Conservation (phyloP, 768 basidiomycete species). For the Auricularia sp. region DNA sequence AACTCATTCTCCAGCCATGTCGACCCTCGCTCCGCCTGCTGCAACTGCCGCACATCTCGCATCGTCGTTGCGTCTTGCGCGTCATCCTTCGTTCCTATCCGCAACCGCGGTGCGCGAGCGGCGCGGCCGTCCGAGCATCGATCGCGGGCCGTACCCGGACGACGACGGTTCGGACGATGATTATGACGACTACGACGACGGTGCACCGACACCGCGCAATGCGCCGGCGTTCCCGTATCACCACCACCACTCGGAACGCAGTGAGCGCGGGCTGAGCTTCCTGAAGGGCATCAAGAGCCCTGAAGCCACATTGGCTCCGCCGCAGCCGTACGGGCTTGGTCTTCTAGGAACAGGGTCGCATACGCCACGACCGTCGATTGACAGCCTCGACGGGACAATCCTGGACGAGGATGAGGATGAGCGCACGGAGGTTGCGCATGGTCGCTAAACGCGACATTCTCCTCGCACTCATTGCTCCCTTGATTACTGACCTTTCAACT, state of each 20-base stretch:
- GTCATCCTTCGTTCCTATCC: slow-evolving; percentile 59
- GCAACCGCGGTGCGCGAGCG: slow-evolving; percentile 68
- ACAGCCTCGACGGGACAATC: neutral
- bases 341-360: neutral
- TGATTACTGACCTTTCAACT: too few species aligned
- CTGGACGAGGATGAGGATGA: neutral
- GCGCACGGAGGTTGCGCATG: too few species aligned
- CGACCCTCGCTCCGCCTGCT: slow-evolving; percentile 15
- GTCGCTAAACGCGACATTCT: too few species aligned
- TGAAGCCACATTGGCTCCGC: neutral
- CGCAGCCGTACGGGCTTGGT: neutral
- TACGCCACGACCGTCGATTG: neutral
- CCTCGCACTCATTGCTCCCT: too few species aligned
- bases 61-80: slow-evolving; percentile 18
- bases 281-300: neutral
- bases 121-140: slow-evolving; percentile 38
- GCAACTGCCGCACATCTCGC: slow-evolving; percentile 9
- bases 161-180: neutral
- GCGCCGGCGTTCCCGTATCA: neutral
- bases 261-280: neutral
- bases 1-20: slow-evolving; percentile 37
- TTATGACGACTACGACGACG: neutral
- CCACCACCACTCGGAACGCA: neutral
- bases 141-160: neutral
- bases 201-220: neutral